phyloP scores from a whole-genome alignment of 2,329 filamentous ascomycete species.

The Alternaria atra region DNA sequence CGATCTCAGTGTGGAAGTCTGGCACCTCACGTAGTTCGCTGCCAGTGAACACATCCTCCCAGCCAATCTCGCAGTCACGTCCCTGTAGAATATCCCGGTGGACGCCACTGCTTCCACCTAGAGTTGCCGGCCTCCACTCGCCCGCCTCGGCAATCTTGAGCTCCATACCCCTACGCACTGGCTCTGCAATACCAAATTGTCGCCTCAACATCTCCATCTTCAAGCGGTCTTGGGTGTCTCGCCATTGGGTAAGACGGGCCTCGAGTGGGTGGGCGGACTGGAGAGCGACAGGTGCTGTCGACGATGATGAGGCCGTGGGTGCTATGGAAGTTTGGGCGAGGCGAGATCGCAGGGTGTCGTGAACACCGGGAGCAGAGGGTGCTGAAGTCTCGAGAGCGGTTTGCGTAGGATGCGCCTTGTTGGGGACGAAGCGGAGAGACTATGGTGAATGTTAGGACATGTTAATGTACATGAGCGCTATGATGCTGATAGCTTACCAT shows the following conservation, averaged over 20 bases:
- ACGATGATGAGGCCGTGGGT: constrained; percentile 32
- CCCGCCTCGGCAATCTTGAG: constrained; percentile 83
- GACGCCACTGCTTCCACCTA: constrained; percentile 73
- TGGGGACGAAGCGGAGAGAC: constrained; percentile 90
- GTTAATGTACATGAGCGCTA: constrained; percentile 2
- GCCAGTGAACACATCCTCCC: constrained; percentile 91
- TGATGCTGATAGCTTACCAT: constrained; percentile 21
- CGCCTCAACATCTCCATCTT: constrained; percentile 90
- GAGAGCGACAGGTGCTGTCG: constrained; percentile 53
- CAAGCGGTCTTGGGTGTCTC: constrained; percentile 83
- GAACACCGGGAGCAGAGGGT: constrained; percentile 89
- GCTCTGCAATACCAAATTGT: constrained; percentile 91
- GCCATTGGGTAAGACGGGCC: constrained; percentile 87
- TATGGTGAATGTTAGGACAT: constrained; percentile 49
- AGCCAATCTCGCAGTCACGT: constrained; percentile 77
- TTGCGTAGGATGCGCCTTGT: constrained; percentile 66
- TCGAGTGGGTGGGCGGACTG: constrained; percentile 87
- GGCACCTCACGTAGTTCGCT: constrained; percentile 75
- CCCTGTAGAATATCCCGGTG: constrained; percentile 91
- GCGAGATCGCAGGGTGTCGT: constrained; percentile 90
- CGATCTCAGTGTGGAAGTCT: constrained; percentile 91
- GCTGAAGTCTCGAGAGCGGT: constrained; percentile 69
- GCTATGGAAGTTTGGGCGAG: constrained; percentile 65
- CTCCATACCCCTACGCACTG: constrained; percentile 93
- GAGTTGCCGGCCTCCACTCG: constrained; percentile 78